Evolutionary conservation across 1,139 yeast genomes (phyloP), one percentile per base, ranked within the genome.

Genomic region (Saccharomyces pastorianus): DNA sequence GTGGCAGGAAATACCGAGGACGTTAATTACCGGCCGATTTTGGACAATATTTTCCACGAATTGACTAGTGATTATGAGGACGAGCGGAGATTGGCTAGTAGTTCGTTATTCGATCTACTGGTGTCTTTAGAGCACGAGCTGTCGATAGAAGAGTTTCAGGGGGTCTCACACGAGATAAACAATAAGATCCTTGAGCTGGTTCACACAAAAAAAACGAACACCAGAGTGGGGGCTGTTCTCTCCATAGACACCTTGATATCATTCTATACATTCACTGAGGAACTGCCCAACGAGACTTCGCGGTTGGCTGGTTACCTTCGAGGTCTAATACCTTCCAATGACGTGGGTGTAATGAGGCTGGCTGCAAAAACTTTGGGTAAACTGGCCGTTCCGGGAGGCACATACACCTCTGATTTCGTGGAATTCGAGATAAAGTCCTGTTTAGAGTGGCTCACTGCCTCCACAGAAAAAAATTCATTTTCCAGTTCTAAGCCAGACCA

Each of bases 191-290:
- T 88, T 68, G 96, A 88, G 67, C 76, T 90, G 54, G 80, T 90
- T 51, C 90, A 89, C 61, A 83, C 93, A 9, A 80, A 83, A 11
- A 93, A 86, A 61, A 73, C 84, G 1, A 73, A 78, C 31, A 90
- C 85, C 59, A 84, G 88, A 59, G 77, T 91, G 44, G 98, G 98
- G 8, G 98, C 97, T 41, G 85, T 91, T 44, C 81, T 89, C 17
- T 98, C 97, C 7, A 85, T 93, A 57, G 95, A 89, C 70, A 83
- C 95, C n/a, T 77, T 93, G 59, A 88, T 93, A 54, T 90, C 85
- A 60, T 85, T 85, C 63, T 93, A 88, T 64, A 77, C 81, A 3
- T 81, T 80, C 27, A 88, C 84, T 51, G 91, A 85, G 63, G 96
- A 88, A 63, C 81, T 85, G 62, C 90, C 96, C 32, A 88, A 88